Evolutionary conservation across 805 yeast species (phyloP).

Genomic region (Pichia exigua): DNA sequence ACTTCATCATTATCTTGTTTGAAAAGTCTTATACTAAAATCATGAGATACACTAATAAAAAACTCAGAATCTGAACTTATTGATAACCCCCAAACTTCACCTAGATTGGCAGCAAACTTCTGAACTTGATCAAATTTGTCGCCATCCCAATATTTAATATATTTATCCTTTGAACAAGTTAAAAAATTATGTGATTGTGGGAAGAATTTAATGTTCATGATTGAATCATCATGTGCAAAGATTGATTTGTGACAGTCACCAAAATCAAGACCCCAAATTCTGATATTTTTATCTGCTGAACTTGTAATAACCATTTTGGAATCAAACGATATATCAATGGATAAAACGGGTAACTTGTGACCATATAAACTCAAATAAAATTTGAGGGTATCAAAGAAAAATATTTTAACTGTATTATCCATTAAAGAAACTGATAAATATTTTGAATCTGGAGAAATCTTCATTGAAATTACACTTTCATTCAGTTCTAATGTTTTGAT

Average conservation of each 20-base stretch:
- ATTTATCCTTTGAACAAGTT: conserved; percentile 82
- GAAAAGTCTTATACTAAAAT: conserved; percentile 92
- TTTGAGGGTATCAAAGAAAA: conserved; percentile 79
- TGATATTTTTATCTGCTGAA: conserved; percentile 94
- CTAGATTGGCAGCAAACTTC: conserved; percentile 75
- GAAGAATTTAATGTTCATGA: conserved; percentile 78
- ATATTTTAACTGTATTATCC: conserved; percentile 93
- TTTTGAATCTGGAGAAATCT: conserved; percentile 71
- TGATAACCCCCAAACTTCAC: conserved; percentile 92
- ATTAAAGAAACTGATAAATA: conserved; percentile 75
- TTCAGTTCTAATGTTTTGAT: conserved; percentile 74
- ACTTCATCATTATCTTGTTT: conserved; percentile 88
- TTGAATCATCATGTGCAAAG: conserved; percentile 94
- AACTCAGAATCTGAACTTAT: conserved; percentile 63
- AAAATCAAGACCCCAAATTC: conserved; percentile 97
- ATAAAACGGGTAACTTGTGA: conserved; percentile 89
- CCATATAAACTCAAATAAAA: conserved; percentile 88
- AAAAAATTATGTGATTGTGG: conserved; percentile 86
- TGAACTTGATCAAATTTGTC: conserved; percentile 93
- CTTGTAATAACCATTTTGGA: conserved; percentile 84
- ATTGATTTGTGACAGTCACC: conserved; percentile 98
- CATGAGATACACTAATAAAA: conserved; percentile 82
- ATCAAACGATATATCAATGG: conserved; percentile 86
- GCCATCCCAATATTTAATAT: conserved; percentile 97
- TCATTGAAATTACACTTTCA: conserved; percentile 79